These are phyloP conservation scores for Ogataea methylovora DNA, from an alignment of 805 yeast genomes.

Conservation along the genomic window DNA sequence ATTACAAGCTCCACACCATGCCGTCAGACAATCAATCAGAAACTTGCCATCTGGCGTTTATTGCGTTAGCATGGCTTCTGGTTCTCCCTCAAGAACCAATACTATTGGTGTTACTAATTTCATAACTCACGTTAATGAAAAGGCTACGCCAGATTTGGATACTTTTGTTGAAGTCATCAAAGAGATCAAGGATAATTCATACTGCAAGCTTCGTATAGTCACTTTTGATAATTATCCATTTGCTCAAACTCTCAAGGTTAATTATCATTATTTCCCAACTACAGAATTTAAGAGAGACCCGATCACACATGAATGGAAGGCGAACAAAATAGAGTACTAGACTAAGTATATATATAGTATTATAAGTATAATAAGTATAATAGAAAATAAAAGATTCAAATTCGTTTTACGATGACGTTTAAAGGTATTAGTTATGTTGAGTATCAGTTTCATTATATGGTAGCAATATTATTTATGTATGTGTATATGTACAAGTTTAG, in stretches of 20 bases:
- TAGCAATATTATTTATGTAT: no score
- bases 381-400: no score
- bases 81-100: constrained; percentile 84
- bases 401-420: no score
- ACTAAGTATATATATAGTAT: not conserved
- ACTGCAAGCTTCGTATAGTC: constrained; percentile 72
- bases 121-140: constrained; percentile 83
- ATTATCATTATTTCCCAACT: constrained; percentile 83
- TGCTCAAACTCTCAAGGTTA: constrained; percentile 79
- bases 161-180: constrained; percentile 62
- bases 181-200: constrained; percentile 68
- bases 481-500: no score
- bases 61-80: constrained; percentile 63
- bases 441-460: no score
- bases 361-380: no score
- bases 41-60: constrained; percentile 79
- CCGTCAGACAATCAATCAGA: constrained; percentile 78
- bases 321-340: constrained; percentile 9
- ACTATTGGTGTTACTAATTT: constrained; percentile 74
- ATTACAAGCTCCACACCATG: constrained; percentile 86
- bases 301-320: constrained; percentile 45
- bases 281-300: constrained; percentile 46
- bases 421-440: no score
- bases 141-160: constrained; percentile 61
- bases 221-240: constrained; percentile 82